Evolutionary conservation across 495 filamentous ascomycete species (phyloP), one percentile per base, ranked within the genome.

Genomic region (Hypoxylon fuscum): DNA sequence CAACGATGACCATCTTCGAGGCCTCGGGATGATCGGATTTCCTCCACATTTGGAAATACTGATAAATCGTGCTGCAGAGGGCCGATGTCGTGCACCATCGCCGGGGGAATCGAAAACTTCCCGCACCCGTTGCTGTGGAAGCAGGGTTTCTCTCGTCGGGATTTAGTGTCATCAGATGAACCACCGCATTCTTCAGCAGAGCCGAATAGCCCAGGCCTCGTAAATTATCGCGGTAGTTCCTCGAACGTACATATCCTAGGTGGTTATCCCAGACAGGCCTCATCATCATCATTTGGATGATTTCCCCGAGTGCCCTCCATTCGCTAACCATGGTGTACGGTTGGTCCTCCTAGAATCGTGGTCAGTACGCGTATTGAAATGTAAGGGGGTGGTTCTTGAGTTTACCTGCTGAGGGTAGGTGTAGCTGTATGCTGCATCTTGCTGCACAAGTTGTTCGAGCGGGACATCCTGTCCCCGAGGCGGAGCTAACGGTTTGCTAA

Each of bases 271-370:
- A 15, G 0, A 9, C 38, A n/a, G 66, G 66, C 18, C 37, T 38
- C 14, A 71, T 18, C 69, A 72, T 72, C 69, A 72, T 72, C 44
- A 53, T 56, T 22, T 67, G 69, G 45, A 72, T 31, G 56, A 69
- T 62, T 49, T 72, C 69, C 20, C 66, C 69, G 14, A 72, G 11
- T 1, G 69, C 69, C 40, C 69, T 62, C 41, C 59, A 60, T 38
- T 69, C 69, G 27, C 59, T 72, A 25, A 72, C 29, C 17, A 67
- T 45, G 2, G 69, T 72, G 54, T 68, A 72, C 4, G 69, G 66
- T 41, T 72, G 69, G 11, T 62, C 42, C 20, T 29, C 8, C 69
- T 72, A n/a, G 45, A 15, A 21, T 21, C 18, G 10, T 25, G 15
- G 49, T 72, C 18, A 72, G 31, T 48, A 41, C 8, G 12, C 12